phyloP scores from a whole-genome alignment of 1,284 basidiomycete species.

The Anthracocystis walkeri region DNA sequence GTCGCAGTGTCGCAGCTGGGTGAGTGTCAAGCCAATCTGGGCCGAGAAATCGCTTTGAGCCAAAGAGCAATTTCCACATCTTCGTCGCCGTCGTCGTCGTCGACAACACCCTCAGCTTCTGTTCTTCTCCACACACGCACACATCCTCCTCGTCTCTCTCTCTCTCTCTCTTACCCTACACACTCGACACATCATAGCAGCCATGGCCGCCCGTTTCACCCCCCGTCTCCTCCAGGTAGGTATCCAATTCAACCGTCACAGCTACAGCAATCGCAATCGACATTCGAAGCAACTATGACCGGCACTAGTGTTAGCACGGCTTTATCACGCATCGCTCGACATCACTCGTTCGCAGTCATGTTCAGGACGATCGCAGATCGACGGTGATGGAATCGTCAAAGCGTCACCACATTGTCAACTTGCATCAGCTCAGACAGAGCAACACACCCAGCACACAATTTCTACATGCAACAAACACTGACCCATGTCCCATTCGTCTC shows the following conservation, averaged over 20 bases:
- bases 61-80: constrained; percentile 4
- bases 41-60: constrained; percentile 10
- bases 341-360: background rate
- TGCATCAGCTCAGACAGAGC: background rate
- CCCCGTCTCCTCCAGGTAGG: constrained; percentile 58
- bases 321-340: background rate
- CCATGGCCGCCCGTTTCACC: constrained; percentile 57
- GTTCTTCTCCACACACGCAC: constrained; percentile 21
- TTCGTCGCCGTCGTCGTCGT: constrained; percentile 17
- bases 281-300: background rate
- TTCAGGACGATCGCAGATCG: background rate
- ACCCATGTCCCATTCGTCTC: background rate
- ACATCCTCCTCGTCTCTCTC: constrained; percentile 6
- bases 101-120: background rate
- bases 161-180: background rate
- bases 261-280: background rate
- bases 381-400: background rate
- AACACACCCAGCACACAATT: background rate
- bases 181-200: constrained; percentile 11
- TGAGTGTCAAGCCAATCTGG: constrained; percentile 15
- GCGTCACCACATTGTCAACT: background rate
- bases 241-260: background rate
- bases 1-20: constrained; percentile 13
- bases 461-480: constrained; percentile 1
- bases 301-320: background rate